Base-by-base conservation (phyloP, 73 alveolate species). In the Tetrahymena borealis region DNA sequence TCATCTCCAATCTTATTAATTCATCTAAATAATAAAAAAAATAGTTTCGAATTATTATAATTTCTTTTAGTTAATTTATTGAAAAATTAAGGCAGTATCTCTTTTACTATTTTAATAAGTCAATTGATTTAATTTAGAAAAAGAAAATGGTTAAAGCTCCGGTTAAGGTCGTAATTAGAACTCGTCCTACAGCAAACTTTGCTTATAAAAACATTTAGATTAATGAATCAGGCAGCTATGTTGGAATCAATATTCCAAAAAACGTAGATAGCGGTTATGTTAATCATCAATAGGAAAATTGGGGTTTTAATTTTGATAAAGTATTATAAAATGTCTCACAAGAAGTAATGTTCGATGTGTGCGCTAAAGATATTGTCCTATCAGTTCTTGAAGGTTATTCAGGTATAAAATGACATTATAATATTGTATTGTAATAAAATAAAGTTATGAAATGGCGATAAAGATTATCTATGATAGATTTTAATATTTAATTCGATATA, bases 241-340 rank as follows among this genome's bases (percentile, higher is more conserved):
- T 94, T n/a, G 95, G 94, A 39, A 95, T 95, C 91, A 94, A 94
- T 78, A 96, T 97, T 40, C 98, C 98, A 31, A 91, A 95, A 79
- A 91, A 91, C 36, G 90, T 60, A 32, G 93, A 91, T 20, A 40
- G 96, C 39, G 94, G 99, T 11, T 94, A 94, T n/a, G 98, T 99
- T 60, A 99, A 99, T 96, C 99, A 99, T 94, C 98, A 99, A 95
- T 96, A 97, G 43, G 99, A 99, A 93, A 95, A 98, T 32, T 99
- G 99, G 99, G 98, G 99, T 94, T 99, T 98, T 97, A 98, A 98
- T 91, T 98, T 98, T 95, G 99, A 98, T 92, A 98, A 98, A 95
- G 97, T 99, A 18, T 97, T 99, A 33, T 97, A 98, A 90, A 99
- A 99, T 94, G 99, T 99, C 3, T 92, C 99, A 91, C 97, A 98